Conservation (phyloP, 805 yeast species). For the Wickerhamiella nectarea region DNA sequence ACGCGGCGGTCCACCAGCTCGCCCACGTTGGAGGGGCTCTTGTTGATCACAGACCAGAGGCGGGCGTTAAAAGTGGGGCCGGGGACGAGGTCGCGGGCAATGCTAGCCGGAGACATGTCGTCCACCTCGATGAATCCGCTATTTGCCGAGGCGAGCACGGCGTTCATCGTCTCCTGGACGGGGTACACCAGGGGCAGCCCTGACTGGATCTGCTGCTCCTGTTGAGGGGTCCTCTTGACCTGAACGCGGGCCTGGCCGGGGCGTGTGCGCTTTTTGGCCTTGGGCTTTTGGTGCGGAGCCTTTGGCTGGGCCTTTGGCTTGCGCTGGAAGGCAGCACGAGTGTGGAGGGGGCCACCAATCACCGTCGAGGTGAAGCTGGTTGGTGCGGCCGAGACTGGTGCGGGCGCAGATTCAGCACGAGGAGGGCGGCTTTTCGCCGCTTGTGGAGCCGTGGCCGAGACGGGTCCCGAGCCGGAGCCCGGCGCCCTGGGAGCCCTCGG, state of each 20-base stretch:
- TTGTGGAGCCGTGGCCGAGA: too few relatives aligned
- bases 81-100: constrained; percentile 6
- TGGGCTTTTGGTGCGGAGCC: neutral
- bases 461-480: too few relatives aligned
- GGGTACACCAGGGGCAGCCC: neutral
- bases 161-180: constrained; percentile 13
- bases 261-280: neutral
- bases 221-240: neutral
- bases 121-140: constrained; percentile 5
- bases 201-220: neutral
- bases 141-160: constrained; percentile 13
- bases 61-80: constrained; percentile 17
- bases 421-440: too few relatives aligned
- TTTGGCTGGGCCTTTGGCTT: neutral
- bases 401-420: too few relatives aligned
- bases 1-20: constrained; percentile 5
- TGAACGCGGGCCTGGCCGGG: neutral
- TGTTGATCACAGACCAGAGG: constrained; percentile 16
- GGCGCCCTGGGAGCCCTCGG: neutral
- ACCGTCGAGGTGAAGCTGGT: neutral
- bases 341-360: neutral
- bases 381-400: too few relatives aligned
- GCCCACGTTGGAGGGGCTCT: neutral
- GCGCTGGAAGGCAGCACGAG: neutral
- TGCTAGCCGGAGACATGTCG: constrained; percentile 4